Conservation (phyloP, 768 basidiomycete genomes). For the Termitomyces sp. region DNA sequence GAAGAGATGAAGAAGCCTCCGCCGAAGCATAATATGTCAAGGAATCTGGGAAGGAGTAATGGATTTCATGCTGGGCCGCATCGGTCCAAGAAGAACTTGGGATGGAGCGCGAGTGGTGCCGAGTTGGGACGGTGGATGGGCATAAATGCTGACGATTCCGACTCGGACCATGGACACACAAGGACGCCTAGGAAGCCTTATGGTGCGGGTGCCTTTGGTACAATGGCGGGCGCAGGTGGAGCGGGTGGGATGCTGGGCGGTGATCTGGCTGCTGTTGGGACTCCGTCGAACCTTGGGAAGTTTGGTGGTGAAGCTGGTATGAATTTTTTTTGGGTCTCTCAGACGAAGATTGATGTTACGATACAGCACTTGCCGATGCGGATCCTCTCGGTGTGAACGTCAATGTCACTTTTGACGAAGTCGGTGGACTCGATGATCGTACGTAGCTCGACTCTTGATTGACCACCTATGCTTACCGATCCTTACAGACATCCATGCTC, state of each 20-base stretch:
- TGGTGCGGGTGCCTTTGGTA: conserved; percentile 48
- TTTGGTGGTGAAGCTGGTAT: conserved; percentile 66
- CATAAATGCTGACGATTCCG: conserved; percentile 68
- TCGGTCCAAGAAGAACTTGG: conserved; percentile 41
- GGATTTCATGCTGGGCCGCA: conserved; percentile 27
- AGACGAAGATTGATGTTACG: not conserved
- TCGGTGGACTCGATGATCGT: conserved; percentile 96
- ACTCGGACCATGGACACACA: conserved; percentile 64
- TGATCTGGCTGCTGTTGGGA: conserved; percentile 68
- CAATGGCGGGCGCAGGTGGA: conserved; percentile 33
- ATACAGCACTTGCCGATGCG: conserved; percentile 80
- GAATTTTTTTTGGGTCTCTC: conserved; percentile 18
- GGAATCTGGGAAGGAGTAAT: conserved; percentile 18
- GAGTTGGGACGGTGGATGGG: conserved; percentile 79
- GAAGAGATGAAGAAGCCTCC: conserved; percentile 59
- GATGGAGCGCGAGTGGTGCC: conserved; percentile 78
- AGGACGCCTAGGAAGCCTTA: conserved; percentile 68
- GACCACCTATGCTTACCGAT: not conserved
- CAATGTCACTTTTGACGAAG: conserved; percentile 93
- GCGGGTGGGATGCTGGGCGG: conserved; percentile 56
- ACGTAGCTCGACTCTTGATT: conserved; percentile 22
- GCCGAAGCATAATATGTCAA: conserved; percentile 29
- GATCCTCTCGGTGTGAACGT: conserved; percentile 93
- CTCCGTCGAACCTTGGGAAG: conserved; percentile 83
- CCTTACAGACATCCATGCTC: conserved; percentile 78